phyloP scores from a whole-genome alignment of 2,329 filamentous ascomycete species.

The Aschersonia sp. region DNA sequence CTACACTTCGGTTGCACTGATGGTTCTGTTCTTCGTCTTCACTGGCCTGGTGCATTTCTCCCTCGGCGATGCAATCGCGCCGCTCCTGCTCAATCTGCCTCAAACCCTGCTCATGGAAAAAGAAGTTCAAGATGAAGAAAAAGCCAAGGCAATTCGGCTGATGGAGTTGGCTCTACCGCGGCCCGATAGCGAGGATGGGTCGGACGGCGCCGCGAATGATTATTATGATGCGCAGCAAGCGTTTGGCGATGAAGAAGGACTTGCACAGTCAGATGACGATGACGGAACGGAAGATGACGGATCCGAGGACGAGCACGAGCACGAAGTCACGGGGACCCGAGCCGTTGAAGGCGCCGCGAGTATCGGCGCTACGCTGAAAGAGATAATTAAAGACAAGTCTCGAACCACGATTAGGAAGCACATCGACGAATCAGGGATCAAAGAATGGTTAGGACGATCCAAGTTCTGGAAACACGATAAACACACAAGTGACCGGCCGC shows the following conservation, averaged over 20 bases:
- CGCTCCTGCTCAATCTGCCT: slow-evolving; percentile 66
- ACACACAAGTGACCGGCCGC: slow-evolving; percentile 13
- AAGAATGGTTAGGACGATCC: slow-evolving; percentile 12
- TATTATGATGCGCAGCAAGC: slow-evolving; percentile 20
- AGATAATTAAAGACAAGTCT: slow-evolving; percentile 22
- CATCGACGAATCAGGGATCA: slow-evolving; percentile 13
- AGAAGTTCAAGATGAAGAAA: slow-evolving; percentile 26
- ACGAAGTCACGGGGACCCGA: slow-evolving; percentile 12
- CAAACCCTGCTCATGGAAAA: slow-evolving; percentile 49
- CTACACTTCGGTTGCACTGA: slow-evolving; percentile 56
- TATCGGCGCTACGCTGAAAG: slow-evolving; percentile 15
- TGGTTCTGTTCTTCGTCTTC: slow-evolving; percentile 63
- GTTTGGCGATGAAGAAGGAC: slow-evolving; percentile 18
- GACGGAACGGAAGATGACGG: slow-evolving; percentile 10
- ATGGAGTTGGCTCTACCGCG: slow-evolving; percentile 10
- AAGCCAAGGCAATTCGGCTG: slow-evolving; percentile 28
- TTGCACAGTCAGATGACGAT: slow-evolving; percentile 12
- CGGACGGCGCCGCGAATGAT: slow-evolving; percentile 14
- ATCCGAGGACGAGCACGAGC: slow-evolving; percentile 11
- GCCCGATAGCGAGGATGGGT: slow-evolving; percentile 5
- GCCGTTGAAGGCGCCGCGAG: slow-evolving; percentile 23
- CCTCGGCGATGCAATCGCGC: slow-evolving; percentile 58
- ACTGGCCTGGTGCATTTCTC: slow-evolving; percentile 62
- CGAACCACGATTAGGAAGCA: slow-evolving; percentile 16
- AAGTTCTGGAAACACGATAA: slow-evolving; percentile 12